phyloP scores from a whole-genome alignment of 1,284 basidiomycete genomes.

The Neonothopanus nambi region DNA sequence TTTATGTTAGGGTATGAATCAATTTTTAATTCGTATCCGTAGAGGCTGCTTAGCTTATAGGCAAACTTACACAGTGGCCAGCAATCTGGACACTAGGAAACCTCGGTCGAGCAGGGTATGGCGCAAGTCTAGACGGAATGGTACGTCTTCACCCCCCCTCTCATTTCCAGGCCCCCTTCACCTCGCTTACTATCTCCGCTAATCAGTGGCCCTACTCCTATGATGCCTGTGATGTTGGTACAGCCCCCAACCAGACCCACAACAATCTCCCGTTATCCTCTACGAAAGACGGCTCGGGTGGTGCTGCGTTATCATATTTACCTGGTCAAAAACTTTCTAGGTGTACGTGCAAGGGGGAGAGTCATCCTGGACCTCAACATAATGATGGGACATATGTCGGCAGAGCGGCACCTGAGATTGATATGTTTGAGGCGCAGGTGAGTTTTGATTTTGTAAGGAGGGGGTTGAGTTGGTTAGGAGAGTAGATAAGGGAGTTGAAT shows the following conservation, averaged over 20 bases:
- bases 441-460: too few species aligned
- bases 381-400: constrained; percentile 3
- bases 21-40: too few species aligned
- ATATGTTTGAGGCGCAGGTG: constrained; percentile 5
- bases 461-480: too few species aligned
- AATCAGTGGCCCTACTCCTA: constrained; percentile 41
- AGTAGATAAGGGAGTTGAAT: too few species aligned
- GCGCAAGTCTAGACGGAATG: constrained; percentile 46
- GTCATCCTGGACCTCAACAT: constrained; percentile 60
- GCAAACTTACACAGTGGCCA: constrained; percentile 32
- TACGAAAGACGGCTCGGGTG: constrained; percentile 30
- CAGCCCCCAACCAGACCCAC: constrained; percentile 47
- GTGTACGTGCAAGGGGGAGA: constrained; percentile 80
- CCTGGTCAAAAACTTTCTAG: constrained; percentile 79
- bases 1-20: background rate
- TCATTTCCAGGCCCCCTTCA: too few species aligned
- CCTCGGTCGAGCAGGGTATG: constrained; percentile 61
- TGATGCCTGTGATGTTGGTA: constrained; percentile 56
- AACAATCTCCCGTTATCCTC: constrained; percentile 25
- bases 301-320: constrained; percentile 58
- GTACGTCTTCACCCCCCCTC: constrained; percentile 50
- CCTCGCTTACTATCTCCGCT: constrained; percentile 20
- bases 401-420: background rate
- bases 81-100: constrained; percentile 72
- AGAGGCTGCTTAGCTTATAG: background rate